Evolutionary conservation across 176 grass and related monocot species (phyloP), one percentile per base, ranked within the genome.

Genomic region (Lolium multiflorum): DNA sequence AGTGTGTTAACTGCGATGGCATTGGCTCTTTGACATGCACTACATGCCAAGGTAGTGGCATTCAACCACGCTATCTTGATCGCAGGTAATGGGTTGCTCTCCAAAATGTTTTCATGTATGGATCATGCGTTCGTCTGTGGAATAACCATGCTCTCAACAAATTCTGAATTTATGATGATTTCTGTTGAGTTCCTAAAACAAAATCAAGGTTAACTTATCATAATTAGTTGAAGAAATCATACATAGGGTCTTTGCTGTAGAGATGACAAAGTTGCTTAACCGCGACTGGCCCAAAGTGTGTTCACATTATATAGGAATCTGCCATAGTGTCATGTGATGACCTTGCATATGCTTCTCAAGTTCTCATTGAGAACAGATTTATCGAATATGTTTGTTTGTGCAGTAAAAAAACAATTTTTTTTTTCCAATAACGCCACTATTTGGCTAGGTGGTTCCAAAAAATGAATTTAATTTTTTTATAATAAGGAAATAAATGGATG

Each of bases 1-100:
- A 96, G 5, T 96, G 97, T 6, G 88, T 99, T 80, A 99, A 94
- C 74, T 96, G 97, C 76, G 92, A 91, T 0, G 94, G 94, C 21
- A 93, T 90, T 21, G 97, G 97, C 79, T 94, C 94, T 2, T 92
- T 94, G 81, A 99, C 97, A 77, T 99, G 94, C 86, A 99, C 94
- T 51, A 99, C 97, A 76, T 99, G 97, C 75, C 97, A 99, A 93
- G 97, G 94, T 50, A 80, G 82, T 39, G 94, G 97, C 73, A 96
- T 99, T 86, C 97, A 99, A 91, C 97, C 97, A 64, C 92, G 97
- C 77, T 99, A 96, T 87, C 97, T 99, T 81, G 97, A 99, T 77
- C 97, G 94, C 87, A 99, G 97, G 97, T 99, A 92, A 57, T 49
- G 74, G 24, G 43, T 10, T 82, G 39, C 69, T 63, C 31, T 71